A percentile compares a stretch with the other conserved stretches of the same genome.
phyloP scores from a whole-genome alignment of 768 basidiomycete species.

The Termitomyces sp. region DNA sequence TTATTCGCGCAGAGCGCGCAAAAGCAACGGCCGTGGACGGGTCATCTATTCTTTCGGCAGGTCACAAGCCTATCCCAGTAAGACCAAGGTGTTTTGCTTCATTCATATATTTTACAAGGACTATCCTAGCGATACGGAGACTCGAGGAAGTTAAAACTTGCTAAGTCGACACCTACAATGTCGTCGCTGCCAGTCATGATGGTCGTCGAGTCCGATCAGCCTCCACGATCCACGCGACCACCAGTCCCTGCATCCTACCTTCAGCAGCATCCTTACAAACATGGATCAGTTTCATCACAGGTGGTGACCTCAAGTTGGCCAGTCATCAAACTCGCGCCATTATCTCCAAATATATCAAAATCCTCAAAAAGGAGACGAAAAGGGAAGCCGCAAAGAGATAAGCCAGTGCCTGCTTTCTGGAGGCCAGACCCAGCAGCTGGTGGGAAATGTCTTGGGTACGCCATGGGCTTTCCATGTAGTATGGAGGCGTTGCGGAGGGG shows the following conservation, averaged over 20 bases:
- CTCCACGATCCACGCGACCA: constrained; percentile 33
- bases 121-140: background rate
- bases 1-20: constrained; percentile 33
- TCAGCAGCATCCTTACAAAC: constrained; percentile 27
- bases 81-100: background rate
- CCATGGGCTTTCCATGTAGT: constrained; percentile 33
- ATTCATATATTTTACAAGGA: background rate
- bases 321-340: constrained; percentile 14
- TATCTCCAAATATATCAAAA: background rate
- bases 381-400: constrained; percentile 17
- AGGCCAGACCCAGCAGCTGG: constrained; percentile 26
- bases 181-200: constrained; percentile 19
- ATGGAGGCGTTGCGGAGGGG: constrained; percentile 14
- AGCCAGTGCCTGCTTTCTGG: constrained; percentile 35
- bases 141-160: background rate
- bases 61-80: constrained; percentile 15
- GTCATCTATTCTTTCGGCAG: constrained; percentile 20
- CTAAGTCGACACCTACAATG: background rate
- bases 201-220: constrained; percentile 24
- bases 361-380: constrained; percentile 10
- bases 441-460: constrained; percentile 38
- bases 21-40: constrained; percentile 34
- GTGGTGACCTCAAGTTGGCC: constrained; percentile 15
- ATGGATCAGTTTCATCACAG: constrained; percentile 3
- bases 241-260: constrained; percentile 25